Base-by-base conservation (phyloP, 2,329 filamentous ascomycete genomes). In the Nemania sp. region DNA sequence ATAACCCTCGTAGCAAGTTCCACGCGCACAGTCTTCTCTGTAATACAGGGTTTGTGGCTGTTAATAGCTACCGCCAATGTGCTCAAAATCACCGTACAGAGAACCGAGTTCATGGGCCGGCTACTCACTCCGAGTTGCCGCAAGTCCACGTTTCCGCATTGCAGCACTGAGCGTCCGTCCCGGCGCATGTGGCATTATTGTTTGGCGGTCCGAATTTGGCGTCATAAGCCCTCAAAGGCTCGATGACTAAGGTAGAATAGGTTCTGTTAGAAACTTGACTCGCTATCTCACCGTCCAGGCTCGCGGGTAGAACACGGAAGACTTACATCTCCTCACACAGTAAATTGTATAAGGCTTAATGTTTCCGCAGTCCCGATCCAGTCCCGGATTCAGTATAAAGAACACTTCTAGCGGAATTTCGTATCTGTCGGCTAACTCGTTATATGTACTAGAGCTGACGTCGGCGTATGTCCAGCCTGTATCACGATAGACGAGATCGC, bases 141-240 rank as follows among this genome's bases (percentile, higher is more conserved):
- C 49, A 52, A 35, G 49, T 52, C 7, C 17, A 52, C 3, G 49
- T 52, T 13, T 52, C 11, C 7, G 49, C 3, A 17, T 52, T 52
- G 49, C 35, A 52, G 21, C 49, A 52, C 21, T 42, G 35, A 7
- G 3, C 17, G 17, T 15, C 17, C 35, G 49, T 52, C n/a, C 49
- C 49, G 12, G 32, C 2, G 21, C 49, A 52, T 25, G 49, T 52
- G 49, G 49, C 49, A 52, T 52, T 52, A 5, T 52, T 52, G 13
- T 42, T 52, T 52, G 49, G 49, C 15, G 49, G 35, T 15, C 49
- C 49, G 49, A 35, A 52, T 20, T 25, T 21, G 6, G 35, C 49
- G 11, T 29, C 49, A 18, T 21, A 52, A n/a, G 49, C 49, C 42
- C 49, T 21, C 21, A 52, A 2, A 20, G 49, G 49, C 49, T 52